Percentiles rank a stretch among this genome's conserved stretches.
Conservation (phyloP, 2,329 filamentous ascomycete genomes). For the Exophiala oligosperma region DNA sequence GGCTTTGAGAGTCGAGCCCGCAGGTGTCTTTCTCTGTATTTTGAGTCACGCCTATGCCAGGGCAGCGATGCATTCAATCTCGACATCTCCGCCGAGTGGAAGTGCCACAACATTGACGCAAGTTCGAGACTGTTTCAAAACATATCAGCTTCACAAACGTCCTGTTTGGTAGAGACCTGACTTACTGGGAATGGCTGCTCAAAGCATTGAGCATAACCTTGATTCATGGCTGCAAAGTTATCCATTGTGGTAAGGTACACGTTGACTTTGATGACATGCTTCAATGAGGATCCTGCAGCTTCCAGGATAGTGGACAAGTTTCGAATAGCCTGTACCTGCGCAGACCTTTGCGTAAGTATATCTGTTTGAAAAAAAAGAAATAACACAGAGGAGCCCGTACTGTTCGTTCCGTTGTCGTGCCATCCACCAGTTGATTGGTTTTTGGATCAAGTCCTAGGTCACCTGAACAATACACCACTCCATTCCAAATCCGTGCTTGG, state of each 20-base stretch:
- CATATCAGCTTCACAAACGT: not conserved
- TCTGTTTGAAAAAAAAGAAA: not conserved
- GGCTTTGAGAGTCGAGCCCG: too few species aligned
- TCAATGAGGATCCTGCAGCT: conserved; percentile 8
- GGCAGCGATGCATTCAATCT: conserved; percentile 1
- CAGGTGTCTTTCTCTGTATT: too few species aligned
- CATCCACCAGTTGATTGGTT: conserved; percentile 14
- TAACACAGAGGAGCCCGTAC: not conserved
- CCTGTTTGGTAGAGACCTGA: too few species aligned
- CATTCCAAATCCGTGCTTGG: conserved; percentile 18
- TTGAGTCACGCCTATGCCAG: not conserved
- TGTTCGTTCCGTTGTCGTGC: conserved; percentile 12
- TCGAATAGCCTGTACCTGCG: conserved; percentile 1
- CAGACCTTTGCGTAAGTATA: not conserved
- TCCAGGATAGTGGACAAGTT: conserved; percentile 16
- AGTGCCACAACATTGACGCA: not conserved
- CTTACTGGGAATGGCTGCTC: conserved; percentile 1
- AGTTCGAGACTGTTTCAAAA: not conserved
- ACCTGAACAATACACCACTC: conserved; percentile 23
- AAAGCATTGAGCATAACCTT: conserved; percentile 14
- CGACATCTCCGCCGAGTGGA: not conserved
- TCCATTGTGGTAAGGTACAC: conserved; percentile 21
- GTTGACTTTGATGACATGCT: conserved; percentile 20
- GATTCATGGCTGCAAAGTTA: conserved; percentile 18
- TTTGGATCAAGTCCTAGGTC: conserved; percentile 20